A percentile compares a stretch with the other conserved stretches of the same genome.
Evolutionary conservation across 305 asterid genomes (phyloP).

Genomic region (Fraxinus floribunda): DNA sequence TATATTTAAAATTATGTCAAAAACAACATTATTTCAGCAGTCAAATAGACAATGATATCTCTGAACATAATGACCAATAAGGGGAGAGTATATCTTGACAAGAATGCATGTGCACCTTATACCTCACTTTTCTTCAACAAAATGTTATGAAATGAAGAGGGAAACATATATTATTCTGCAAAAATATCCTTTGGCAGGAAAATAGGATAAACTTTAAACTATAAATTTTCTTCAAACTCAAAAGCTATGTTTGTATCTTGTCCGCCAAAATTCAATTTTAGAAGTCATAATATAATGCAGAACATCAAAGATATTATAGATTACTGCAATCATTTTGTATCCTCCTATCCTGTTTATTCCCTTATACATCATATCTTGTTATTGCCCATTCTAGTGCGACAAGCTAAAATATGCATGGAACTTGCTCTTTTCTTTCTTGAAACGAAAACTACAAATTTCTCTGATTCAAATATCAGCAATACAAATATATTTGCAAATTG

Average conservation of each 20-base stretch:
- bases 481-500: neutral
- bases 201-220: neutral
- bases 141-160: neutral
- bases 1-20: neutral
- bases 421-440: neutral
- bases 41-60: conserved; percentile 6
- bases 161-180: neutral
- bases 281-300: conserved; percentile 4
- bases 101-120: neutral
- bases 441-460: neutral
- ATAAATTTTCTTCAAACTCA: neutral
- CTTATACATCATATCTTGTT: neutral
- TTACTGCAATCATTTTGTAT: neutral
- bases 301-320: neutral
- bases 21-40: neutral
- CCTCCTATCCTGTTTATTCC: neutral
- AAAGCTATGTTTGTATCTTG: neutral
- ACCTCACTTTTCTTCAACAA: neutral
- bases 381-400: neutral
- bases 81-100: neutral
- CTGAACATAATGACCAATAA: neutral
- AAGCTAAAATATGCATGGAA: neutral
- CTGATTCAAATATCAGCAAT: conserved; percentile 9
- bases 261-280: conserved; percentile 18
- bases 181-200: neutral